These are phyloP conservation scores for Saccharomycopsis fodiens DNA, from an alignment of 805 yeast genomes.

Conservation along the genomic window DNA sequence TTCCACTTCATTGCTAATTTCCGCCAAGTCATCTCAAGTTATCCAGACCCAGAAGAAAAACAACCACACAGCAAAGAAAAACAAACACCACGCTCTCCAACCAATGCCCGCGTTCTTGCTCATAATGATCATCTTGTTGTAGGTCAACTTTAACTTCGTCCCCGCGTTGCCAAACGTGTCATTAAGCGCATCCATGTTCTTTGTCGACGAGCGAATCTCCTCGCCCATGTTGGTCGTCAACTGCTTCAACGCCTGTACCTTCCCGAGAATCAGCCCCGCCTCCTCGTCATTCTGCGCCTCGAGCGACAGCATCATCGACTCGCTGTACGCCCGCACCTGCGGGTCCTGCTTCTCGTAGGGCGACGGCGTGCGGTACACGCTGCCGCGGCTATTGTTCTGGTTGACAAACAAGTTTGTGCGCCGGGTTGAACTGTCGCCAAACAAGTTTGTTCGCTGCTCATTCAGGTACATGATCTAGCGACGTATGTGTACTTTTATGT, in stretches of 20 bases:
- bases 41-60: constrained; percentile 29
- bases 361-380: constrained; percentile 24
- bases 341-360: constrained; percentile 25
- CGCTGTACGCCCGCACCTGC: constrained; percentile 25
- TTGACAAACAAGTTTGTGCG: constrained; percentile 15
- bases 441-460: constrained; percentile 27
- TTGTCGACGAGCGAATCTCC: constrained; percentile 25
- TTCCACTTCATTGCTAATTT: no score
- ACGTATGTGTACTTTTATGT: no score
- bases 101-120: constrained; percentile 31
- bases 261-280: constrained; percentile 28
- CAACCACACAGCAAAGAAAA: constrained; percentile 28
- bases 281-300: constrained; percentile 35
- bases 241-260: constrained; percentile 28
- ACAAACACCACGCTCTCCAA: constrained; percentile 33
- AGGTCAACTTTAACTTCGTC: constrained; percentile 28
- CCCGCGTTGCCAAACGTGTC: constrained; percentile 19
- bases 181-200: constrained; percentile 16
- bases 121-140: constrained; percentile 31
- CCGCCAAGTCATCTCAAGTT: no score
- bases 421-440: constrained; percentile 13
- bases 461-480: no score
- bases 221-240: constrained; percentile 33
- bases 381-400: not conserved
- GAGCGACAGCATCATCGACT: constrained; percentile 30